These are phyloP conservation scores for Boletus rufocinnamomeus DNA, from an alignment of 768 basidiomycete genomes.

Conservation along the genomic window DNA sequence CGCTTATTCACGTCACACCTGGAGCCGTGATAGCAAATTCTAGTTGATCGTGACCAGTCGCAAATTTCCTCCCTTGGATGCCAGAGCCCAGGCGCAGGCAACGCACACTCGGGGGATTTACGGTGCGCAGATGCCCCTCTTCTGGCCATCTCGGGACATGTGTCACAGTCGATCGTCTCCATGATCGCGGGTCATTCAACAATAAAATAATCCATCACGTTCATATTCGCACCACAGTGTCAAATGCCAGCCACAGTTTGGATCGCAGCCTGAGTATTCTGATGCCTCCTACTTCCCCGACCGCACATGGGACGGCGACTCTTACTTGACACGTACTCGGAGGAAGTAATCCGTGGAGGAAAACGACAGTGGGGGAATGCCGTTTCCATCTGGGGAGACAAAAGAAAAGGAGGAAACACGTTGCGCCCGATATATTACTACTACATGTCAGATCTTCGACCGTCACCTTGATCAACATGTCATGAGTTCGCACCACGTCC, in stretches of 20 bases:
- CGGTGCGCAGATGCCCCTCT: background rate
- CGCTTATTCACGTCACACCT: constrained; percentile 5
- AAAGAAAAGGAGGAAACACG: constrained; percentile 10
- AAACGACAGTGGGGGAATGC: background rate
- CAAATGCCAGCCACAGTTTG: constrained; percentile 15
- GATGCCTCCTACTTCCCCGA: background rate
- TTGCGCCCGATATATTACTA: constrained; percentile 17
- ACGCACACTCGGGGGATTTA: constrained; percentile 16
- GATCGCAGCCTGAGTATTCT: background rate
- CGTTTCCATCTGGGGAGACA: background rate
- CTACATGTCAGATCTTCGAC: constrained; percentile 22
- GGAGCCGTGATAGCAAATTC: constrained; percentile 1
- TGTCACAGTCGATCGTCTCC: constrained; percentile 7
- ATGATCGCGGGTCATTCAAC: constrained; percentile 16
- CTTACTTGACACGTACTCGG: constrained; percentile 16
- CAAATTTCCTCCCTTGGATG: background rate
- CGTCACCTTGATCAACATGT: constrained; percentile 14
- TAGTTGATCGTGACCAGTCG: background rate
- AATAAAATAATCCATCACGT: constrained; percentile 3
- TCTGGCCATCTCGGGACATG: background rate
- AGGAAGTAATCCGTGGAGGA: constrained; percentile 7
- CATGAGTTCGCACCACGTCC: constrained; percentile 9
- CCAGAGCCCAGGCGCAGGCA: constrained; percentile 6
- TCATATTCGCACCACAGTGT: constrained; percentile 5
- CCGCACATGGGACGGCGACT: constrained; percentile 11